phyloP scores from a whole-genome alignment of 2,329 filamentous ascomycete species.

The Beauveria asiatica region DNA sequence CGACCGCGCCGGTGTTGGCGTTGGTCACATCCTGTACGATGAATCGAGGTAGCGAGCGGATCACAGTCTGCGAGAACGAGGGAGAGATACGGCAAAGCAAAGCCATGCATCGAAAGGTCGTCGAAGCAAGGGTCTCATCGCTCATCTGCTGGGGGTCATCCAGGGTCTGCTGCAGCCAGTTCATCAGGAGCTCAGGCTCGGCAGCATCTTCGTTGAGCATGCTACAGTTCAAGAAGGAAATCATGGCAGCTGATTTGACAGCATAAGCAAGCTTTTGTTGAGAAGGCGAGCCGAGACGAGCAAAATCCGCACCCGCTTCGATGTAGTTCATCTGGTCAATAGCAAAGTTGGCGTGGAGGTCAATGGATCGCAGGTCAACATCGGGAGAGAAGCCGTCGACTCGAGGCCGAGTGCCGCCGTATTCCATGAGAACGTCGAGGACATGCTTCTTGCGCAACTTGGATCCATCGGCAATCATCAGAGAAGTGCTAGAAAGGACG shows the following conservation, averaged over 20 bases:
- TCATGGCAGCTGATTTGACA: conserved; percentile 74
- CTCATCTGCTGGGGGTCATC: conserved; percentile 75
- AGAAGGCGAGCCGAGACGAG: conserved; percentile 68
- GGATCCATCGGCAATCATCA: conserved; percentile 58
- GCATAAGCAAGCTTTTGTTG: conserved; percentile 81
- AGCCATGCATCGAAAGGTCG: conserved; percentile 73
- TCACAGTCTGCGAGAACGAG: conserved; percentile 64
- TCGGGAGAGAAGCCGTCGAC: conserved; percentile 32
- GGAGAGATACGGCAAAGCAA: conserved; percentile 70
- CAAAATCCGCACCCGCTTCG: conserved; percentile 83
- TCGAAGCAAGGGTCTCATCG: conserved; percentile 66
- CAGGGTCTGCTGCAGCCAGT: conserved; percentile 79
- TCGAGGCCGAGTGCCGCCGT: conserved; percentile 28
- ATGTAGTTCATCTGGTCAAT: conserved; percentile 77
- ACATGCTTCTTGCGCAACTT: conserved; percentile 54
- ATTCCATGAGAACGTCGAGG: conserved; percentile 63
- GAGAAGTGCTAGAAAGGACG: conserved; percentile 67
- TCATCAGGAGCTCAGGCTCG: conserved; percentile 68
- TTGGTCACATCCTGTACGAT: conserved; percentile 76
- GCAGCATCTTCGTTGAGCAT: conserved; percentile 74
- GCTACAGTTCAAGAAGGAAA: conserved; percentile 78
- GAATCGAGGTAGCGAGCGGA: conserved; percentile 72
- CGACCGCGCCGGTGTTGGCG: conserved; percentile 60
- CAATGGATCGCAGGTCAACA: conserved; percentile 47
- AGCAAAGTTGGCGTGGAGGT: conserved; percentile 62